A percentile compares a stretch with the other conserved stretches of the same genome.
Evolutionary conservation across 257 asterid genomes (phyloP).

Genomic region (Solanum habrochaites): DNA sequence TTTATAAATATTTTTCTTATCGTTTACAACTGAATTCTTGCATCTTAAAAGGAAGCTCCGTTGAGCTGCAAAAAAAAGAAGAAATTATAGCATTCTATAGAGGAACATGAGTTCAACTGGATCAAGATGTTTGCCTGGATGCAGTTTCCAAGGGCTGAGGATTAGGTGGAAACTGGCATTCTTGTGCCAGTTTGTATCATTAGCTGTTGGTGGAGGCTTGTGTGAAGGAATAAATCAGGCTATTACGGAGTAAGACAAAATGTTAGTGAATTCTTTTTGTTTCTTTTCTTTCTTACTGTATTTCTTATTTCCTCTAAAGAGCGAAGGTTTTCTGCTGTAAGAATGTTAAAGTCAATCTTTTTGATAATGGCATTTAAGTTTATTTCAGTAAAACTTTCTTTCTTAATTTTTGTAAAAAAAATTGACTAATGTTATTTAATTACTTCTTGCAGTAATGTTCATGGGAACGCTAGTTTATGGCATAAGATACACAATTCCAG

Average conservation of each 20-base stretch:
- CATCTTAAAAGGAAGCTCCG: neutral
- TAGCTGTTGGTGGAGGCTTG: neutral
- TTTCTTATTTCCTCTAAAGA: neutral
- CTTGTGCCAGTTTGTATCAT: neutral
- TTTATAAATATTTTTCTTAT: neutral
- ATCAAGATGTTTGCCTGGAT: neutral
- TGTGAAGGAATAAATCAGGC: neutral
- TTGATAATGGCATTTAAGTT: neutral
- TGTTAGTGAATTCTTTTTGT: neutral
- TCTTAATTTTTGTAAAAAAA: neutral
- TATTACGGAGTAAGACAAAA: neutral
- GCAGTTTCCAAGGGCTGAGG: neutral
- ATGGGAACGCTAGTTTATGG: conserved; percentile 96
- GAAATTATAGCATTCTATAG: neutral
- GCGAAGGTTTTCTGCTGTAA: neutral
- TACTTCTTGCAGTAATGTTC: conserved; percentile 72
- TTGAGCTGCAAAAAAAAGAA: neutral
- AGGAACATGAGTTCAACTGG: neutral
- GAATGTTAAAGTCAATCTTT: neutral
- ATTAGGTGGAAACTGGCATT: neutral
- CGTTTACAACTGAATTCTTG: neutral
- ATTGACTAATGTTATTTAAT: neutral
- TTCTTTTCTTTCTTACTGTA: neutral
- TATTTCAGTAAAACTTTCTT: neutral
- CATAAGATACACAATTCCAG: conserved; percentile 75